These are phyloP conservation scores for Elasticomyces elasticus DNA, from an alignment of 495 filamentous ascomycete species.

Conservation along the genomic window DNA sequence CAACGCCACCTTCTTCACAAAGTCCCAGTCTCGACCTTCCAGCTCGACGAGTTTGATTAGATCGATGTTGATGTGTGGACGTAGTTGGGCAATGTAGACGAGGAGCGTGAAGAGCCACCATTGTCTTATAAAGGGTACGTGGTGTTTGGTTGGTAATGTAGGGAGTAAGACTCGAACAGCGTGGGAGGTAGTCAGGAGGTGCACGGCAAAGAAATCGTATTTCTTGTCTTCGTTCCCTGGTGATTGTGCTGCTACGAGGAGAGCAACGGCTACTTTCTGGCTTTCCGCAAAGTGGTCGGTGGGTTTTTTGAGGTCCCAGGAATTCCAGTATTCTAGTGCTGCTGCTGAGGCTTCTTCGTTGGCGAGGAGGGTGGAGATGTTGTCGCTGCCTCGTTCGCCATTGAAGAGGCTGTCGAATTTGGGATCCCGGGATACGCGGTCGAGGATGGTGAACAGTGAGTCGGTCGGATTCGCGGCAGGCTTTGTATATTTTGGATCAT, in stretches of 20 bases:
- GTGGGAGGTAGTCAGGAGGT: slow-evolving; percentile 74
- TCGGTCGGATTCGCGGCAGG: slow-evolving; percentile 36
- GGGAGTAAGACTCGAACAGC: slow-evolving; percentile 80
- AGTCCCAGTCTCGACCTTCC: slow-evolving; percentile 61
- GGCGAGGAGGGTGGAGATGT: slow-evolving; percentile 58
- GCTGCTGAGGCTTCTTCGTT: slow-evolving; percentile 54
- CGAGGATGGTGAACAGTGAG: slow-evolving; percentile 56
- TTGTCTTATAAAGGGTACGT: slow-evolving; percentile 61
- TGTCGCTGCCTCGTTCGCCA: slow-evolving; percentile 44
- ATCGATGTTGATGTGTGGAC: slow-evolving; percentile 59
- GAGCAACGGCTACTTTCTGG: slow-evolving; percentile 61
- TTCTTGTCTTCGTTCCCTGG: slow-evolving; percentile 31
- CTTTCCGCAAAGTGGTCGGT: slow-evolving; percentile 63
- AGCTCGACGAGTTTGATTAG: slow-evolving; percentile 51
- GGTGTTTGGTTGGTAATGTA: slow-evolving; percentile 59
- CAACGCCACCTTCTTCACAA: slow-evolving; percentile 58
- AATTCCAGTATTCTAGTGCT: slow-evolving; percentile 78
- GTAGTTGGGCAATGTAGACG: slow-evolving; percentile 63
- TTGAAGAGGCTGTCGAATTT: slow-evolving; percentile 50
- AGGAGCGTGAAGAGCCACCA: slow-evolving; percentile 81
- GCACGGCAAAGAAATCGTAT: slow-evolving; percentile 80
- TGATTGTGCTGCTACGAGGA: slow-evolving; percentile 50
- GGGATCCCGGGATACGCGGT: slow-evolving; percentile 44
- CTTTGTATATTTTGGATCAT: slow-evolving; percentile 57
- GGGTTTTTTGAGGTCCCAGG: slow-evolving; percentile 59